phyloP scores from a whole-genome alignment of 2,329 filamentous ascomycete genomes.

The Ilyonectria sp. region DNA sequence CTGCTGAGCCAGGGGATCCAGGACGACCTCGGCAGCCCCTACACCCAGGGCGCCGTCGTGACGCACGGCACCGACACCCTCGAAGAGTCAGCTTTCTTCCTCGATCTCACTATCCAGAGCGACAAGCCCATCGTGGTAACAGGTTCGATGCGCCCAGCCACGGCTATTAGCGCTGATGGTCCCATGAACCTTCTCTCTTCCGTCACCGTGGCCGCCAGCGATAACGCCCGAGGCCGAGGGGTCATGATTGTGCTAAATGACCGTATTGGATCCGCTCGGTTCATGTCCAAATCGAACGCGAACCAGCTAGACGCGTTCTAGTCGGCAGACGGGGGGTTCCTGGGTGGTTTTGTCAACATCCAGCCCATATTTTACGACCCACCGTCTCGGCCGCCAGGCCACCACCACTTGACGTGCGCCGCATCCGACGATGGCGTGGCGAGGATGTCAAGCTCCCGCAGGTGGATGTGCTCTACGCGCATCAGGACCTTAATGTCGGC shows the following conservation, averaged over 20 bases:
- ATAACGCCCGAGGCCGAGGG: conserved; percentile 64
- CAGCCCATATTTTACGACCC: conserved; percentile 73
- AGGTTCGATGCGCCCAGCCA: conserved; percentile 75
- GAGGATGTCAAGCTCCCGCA: conserved; percentile 60
- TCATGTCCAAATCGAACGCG: conserved; percentile 73
- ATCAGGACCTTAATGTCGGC: conserved; percentile 66
- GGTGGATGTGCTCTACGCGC: conserved; percentile 70
- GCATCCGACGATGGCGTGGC: conserved; percentile 30
- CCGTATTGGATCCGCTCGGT: conserved; percentile 70
- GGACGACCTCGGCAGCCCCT: conserved; percentile 59
- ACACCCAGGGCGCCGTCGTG: conserved; percentile 67
- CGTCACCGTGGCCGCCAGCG: conserved; percentile 67
- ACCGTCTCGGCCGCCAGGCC: conserved; percentile 63
- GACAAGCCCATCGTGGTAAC: conserved; percentile 73
- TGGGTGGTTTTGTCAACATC: conserved; percentile 72
- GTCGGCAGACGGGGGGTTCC: conserved; percentile 69
- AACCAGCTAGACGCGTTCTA: conserved; percentile 76
- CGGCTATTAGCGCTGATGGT: conserved; percentile 74
- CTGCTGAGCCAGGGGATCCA: conserved; percentile 65
- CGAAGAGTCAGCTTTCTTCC: conserved; percentile 75
- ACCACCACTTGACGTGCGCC: conserved; percentile 58
- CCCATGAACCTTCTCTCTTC: conserved; percentile 74
- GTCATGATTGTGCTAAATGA: conserved; percentile 75
- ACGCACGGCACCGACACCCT: conserved; percentile 78
- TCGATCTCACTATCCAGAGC: conserved; percentile 70